phyloP scores from a whole-genome alignment of 2,329 filamentous ascomycete genomes.

The Trichoderma citrinoviride region DNA sequence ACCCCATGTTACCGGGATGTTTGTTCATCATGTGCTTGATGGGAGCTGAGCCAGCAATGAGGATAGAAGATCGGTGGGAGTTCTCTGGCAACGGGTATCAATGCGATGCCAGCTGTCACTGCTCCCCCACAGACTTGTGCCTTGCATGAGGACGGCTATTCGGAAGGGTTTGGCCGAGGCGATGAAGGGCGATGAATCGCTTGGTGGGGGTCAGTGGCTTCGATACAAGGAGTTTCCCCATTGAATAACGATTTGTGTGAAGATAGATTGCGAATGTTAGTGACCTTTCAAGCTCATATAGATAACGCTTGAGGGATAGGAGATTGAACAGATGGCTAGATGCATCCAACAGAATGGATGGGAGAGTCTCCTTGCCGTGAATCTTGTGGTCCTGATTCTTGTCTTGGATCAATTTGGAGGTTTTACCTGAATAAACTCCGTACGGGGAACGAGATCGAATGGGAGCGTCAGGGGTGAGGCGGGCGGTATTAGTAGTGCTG shows the following conservation, averaged over 20 bases:
- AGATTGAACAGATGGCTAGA: no score
- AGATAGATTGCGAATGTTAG: no score
- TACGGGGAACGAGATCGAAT: neutral
- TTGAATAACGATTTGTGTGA: neutral
- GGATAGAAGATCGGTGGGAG: slow-evolving; percentile 3
- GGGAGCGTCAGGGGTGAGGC: neutral
- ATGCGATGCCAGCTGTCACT: neutral
- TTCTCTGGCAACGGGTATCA: neutral
- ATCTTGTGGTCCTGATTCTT: no score
- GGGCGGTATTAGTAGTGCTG: slow-evolving; percentile 4
- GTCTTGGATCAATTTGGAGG: no score
- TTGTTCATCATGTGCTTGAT: neutral
- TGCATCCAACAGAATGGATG: no score
- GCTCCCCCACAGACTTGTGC: slow-evolving; percentile 14
- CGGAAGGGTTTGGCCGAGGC: slow-evolving; percentile 1
- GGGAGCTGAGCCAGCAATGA: neutral
- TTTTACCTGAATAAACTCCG: no score
- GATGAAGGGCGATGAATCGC: neutral
- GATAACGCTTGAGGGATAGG: no score
- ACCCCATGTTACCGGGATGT: no score
- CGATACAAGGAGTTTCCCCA: neutral
- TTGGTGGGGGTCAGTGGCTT: slow-evolving; percentile 17
- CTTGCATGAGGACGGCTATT: slow-evolving; percentile 17
- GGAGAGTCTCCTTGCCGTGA: no score
- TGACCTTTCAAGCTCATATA: no score